Base-by-base conservation (phyloP, 441 rosid species). In the Pelargonium cotyledonis region DNA sequence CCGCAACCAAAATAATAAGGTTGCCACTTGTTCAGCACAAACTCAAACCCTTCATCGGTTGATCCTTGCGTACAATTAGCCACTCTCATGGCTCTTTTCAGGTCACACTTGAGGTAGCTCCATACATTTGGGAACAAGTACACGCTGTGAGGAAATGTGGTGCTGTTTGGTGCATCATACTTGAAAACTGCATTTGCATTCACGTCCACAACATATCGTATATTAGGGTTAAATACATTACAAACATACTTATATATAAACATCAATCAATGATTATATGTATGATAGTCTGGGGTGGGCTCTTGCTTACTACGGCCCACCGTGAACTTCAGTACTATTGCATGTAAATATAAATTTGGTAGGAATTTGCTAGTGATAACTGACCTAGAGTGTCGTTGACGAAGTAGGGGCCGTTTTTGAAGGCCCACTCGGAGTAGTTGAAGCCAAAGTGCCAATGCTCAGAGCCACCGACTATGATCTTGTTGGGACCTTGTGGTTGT, bases 331-430 rank as follows among this genome's bases (percentile, higher is more conserved):
- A n/a, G n/a, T n/a, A n/a, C n/a, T n/a, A 23, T 2, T 23, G 26
- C 2, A 23, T 23, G 26, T 23, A 23, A 23, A 23, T 23, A 23
- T 0, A 2, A 23, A 23, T 0, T 23, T 23, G 0, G 26, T 23
- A 23, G 26, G 2, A 23, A 23, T 23, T n/a, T n/a, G n/a, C n/a
- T 23, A 23, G 2, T 23, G 26, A 23, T 23, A 23, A 64, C 85
- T 67, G 1, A 85, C 90, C 95, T 1, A 88, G 80, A n/a, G 83
- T 74, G 63, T 89, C 94, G 35, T 89, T 84, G 51, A 84, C 73
- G 65, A 76, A 84, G 65, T 85, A 86, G 5, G 90, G 87, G 8
- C 81, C 84, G 8, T 78, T 82, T 14, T 80, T 77, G 69, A 74
- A 47, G 44, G 94, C 92, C 97, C 91, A 88, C 0, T 72, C 81